These are phyloP conservation scores for Rhodotorula sp. DNA, from an alignment of 1,284 basidiomycete genomes.

Conservation along the genomic window DNA sequence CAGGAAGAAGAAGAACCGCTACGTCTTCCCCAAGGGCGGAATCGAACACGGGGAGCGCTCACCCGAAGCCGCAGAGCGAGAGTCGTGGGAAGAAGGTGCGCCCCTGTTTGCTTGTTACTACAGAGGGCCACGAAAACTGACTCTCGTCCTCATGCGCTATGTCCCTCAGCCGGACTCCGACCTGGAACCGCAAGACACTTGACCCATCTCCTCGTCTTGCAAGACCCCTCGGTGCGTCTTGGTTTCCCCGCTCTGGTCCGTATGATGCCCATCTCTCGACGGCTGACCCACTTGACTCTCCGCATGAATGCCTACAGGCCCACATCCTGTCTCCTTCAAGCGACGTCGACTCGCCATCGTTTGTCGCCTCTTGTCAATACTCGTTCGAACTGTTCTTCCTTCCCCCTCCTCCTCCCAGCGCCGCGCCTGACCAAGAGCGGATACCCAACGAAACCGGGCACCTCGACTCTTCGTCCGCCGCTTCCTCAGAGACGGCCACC, in stretches of 20 bases:
- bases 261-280: no score
- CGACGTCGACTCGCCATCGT: conserved; percentile 11
- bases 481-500: background rate
- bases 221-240: conserved; percentile 20
- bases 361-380: conserved; percentile 31
- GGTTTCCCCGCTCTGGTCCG: no score
- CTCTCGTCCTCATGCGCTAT: no score
- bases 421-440: background rate
- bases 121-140: background rate
- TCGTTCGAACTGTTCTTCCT: conserved; percentile 37
- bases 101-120: no score
- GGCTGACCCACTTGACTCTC: background rate
- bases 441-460: no score
- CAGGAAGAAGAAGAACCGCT: conserved; percentile 30
- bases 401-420: background rate
- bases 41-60: conserved; percentile 28
- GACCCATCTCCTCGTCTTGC: conserved; percentile 24
- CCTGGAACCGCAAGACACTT: conserved; percentile 14
- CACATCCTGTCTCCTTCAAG: conserved; percentile 33
- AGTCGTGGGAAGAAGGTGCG: conserved; percentile 41
- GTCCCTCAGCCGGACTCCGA: conserved; percentile 20
- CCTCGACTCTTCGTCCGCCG: background rate
- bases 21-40: conserved; percentile 40
- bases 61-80: conserved; percentile 23
- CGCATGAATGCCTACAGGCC: conserved; percentile 1